phyloP scores from a whole-genome alignment of 371 early-diverging fungal genomes.

The Fennellomyces sp. region DNA sequence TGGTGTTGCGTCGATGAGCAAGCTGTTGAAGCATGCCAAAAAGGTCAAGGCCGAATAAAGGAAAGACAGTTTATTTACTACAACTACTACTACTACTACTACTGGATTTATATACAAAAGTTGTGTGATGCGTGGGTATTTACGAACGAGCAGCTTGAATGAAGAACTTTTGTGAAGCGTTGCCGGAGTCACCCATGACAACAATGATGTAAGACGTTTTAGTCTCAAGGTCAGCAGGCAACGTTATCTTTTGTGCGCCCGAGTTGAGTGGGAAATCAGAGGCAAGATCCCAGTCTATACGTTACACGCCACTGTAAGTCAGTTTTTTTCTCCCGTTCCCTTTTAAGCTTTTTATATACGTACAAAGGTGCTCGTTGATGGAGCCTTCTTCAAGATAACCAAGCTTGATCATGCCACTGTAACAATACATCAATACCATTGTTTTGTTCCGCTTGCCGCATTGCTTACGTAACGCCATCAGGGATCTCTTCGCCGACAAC shows the following conservation, averaged over 20 bases:
- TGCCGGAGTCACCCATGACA: constrained; percentile 51
- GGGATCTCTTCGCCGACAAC: constrained; percentile 15
- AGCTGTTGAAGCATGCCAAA: constrained; percentile 9
- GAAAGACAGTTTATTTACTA: no score
- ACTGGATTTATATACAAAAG: neutral
- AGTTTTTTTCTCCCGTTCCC: neutral
- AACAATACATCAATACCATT: neutral
- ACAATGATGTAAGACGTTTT: constrained; percentile 41
- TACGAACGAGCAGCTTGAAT: constrained; percentile 13
- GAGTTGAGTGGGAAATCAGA: constrained; percentile 28
- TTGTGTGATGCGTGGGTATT: neutral
- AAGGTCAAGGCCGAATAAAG: neutral
- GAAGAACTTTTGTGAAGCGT: constrained; percentile 41
- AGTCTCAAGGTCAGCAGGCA: constrained; percentile 37
- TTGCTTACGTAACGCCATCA: constrained; percentile 14
- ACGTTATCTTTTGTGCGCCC: constrained; percentile 28
- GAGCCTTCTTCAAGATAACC: constrained; percentile 35
- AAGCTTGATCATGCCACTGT: constrained; percentile 33
- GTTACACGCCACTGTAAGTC: neutral
- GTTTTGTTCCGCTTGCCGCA: neutral
- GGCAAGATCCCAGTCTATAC: constrained; percentile 30
- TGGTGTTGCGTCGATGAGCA: constrained; percentile 27
- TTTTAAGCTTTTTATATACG: neutral
- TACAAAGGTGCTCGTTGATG: constrained; percentile 38
- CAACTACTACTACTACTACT: no score